phyloP scores from a whole-genome alignment of 2,329 filamentous ascomycete species.

The Curvularia verruculosa region DNA sequence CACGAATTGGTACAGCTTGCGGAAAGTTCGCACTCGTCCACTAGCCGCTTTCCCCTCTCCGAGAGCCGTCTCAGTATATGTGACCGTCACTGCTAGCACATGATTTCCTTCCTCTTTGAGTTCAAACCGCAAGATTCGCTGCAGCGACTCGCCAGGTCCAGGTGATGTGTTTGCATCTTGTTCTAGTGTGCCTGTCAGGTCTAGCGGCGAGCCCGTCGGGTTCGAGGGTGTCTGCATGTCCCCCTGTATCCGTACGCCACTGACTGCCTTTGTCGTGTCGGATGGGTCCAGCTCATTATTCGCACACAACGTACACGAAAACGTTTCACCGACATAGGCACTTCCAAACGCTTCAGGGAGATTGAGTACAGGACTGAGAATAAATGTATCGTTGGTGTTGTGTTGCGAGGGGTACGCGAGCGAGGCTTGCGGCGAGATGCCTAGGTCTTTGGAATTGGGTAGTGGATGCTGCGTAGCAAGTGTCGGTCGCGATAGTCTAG shows the following conservation, averaged over 20 bases:
- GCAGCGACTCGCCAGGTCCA: slow-evolving; percentile 69
- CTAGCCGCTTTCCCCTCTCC: slow-evolving; percentile 55
- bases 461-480: slow-evolving; percentile 73
- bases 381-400: slow-evolving; percentile 58
- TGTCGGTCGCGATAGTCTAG: slow-evolving; percentile 80
- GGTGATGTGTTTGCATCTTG: slow-evolving; percentile 49
- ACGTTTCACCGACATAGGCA: slow-evolving; percentile 93
- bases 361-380: slow-evolving; percentile 70
- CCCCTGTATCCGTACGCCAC: slow-evolving; percentile 80
- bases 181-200: slow-evolving; percentile 57
- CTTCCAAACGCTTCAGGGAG: slow-evolving; percentile 91
- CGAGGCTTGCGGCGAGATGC: slow-evolving; percentile 63
- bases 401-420: slow-evolving; percentile 70
- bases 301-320: slow-evolving; percentile 93
- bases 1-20: slow-evolving; percentile 96
- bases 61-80: slow-evolving; percentile 86
- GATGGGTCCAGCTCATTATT: slow-evolving; percentile 74
- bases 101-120: slow-evolving; percentile 94
- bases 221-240: slow-evolving; percentile 94
- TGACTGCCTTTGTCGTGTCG: slow-evolving; percentile 60
- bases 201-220: slow-evolving; percentile 65
- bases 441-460: slow-evolving; percentile 59
- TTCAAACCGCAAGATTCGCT: slow-evolving; percentile 83
- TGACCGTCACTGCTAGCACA: slow-evolving; percentile 89
- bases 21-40: slow-evolving; percentile 78